Evolutionary conservation across 768 basidiomycete genomes (phyloP), one percentile per base, ranked within the genome.

Genomic region (Pleurotus eryngii): DNA sequence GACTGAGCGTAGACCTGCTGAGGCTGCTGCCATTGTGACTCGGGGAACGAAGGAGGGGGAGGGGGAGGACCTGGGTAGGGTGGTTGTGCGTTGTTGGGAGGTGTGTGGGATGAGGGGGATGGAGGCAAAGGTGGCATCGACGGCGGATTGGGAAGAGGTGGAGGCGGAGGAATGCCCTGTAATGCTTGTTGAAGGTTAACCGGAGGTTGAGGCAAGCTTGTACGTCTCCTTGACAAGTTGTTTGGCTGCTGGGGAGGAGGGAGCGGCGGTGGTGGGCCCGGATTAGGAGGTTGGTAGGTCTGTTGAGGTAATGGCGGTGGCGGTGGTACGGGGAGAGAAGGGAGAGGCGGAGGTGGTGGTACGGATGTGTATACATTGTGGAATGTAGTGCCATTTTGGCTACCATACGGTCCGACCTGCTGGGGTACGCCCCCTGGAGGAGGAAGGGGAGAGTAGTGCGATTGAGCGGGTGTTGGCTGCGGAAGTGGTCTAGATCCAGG

Each of bases 191-290:
- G 74, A 55, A 78, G 78, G 55, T 70, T 71, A 20, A 72, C 61
- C 11, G 78, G 83, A 22, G 78, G 81, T 30, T 77, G 77, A 51
- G 82, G 84, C 18, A 87, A 71, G 61, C 78, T 76, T 6, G 79
- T 73, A 38, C 75, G 77, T 48, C 81, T 70, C n/a, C 75, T 68
- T 9, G 72, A 63, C 9, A 67, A 59, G 45, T 60, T 60, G 63
- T 59, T 66, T 61, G 42, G 15, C 9, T 48, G 58, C 4, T 55
- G 58, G 11, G 53, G 58, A 17, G 69, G 59, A 48, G 68, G 63
- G 37, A 70, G 62, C 17, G 75, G 73, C 0, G 68, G 72, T 0
- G 70, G 68, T 9, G 74, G 14, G 71, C 68, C 56, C 65, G 74
- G 56, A 30, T 54, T 56, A 48, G 46, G 26, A 38, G 40, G 38